A percentile compares a stretch with the other conserved stretches of the same genome.
Evolutionary conservation across 2,329 filamentous ascomycete species (phyloP).

Genomic region (Lecanicillium sp.): DNA sequence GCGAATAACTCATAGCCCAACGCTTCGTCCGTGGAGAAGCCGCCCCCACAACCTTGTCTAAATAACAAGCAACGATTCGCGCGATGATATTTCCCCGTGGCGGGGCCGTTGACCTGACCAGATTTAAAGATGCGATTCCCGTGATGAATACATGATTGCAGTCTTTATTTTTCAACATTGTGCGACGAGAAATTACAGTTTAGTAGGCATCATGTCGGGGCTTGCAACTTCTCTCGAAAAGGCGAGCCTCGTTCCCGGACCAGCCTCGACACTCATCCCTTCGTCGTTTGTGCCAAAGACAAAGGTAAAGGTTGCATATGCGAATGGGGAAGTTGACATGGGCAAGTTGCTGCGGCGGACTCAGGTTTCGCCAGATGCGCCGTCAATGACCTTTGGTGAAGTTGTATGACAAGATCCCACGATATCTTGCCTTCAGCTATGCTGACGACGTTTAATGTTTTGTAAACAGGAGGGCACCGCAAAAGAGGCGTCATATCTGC

Average conservation of each 20-base stretch:
- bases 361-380: slow-evolving; percentile 25
- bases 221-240: slow-evolving; percentile 24
- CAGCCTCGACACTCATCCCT: slow-evolving; percentile 31
- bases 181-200: not conserved
- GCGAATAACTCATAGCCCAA: too few species aligned
- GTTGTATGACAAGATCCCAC: slow-evolving; percentile 16
- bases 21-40: too few species aligned
- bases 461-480: slow-evolving; percentile 15
- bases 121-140: too few species aligned
- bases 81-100: slow-evolving; percentile 4
- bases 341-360: slow-evolving; percentile 31
- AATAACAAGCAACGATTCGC: too few species aligned
- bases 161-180: not conserved
- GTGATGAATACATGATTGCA: too few species aligned
- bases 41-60: too few species aligned
- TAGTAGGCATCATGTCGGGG: slow-evolving; percentile 3
- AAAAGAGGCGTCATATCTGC: slow-evolving; percentile 28
- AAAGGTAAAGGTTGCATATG: slow-evolving; percentile 27
- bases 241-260: slow-evolving; percentile 31
- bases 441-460: not conserved
- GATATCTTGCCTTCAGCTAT: not conserved
- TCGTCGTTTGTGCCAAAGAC: slow-evolving; percentile 32
- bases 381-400: slow-evolving; percentile 25
- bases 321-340: slow-evolving; percentile 22
- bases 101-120: too few species aligned